Evolutionary conservation across 2,329 filamentous ascomycete species (phyloP).

Genomic region (Aplosporella prunicola): DNA sequence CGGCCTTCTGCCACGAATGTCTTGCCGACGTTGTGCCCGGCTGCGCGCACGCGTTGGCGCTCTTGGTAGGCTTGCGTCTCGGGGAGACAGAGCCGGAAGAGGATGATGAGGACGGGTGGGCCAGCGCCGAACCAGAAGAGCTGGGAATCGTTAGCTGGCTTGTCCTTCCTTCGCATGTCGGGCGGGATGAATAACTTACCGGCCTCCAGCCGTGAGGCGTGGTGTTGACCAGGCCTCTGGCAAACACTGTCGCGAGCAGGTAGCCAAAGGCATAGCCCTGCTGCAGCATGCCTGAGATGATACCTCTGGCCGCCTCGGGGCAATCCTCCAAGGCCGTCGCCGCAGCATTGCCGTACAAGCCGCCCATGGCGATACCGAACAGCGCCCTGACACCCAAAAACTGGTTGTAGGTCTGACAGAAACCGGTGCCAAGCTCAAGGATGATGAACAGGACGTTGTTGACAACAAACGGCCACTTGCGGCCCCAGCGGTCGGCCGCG

Average conservation of each 20-base stretch:
- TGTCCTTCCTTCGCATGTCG: background rate
- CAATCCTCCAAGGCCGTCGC: slow-evolving; percentile 56
- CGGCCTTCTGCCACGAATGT: slow-evolving; percentile 70
- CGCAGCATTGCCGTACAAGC: slow-evolving; percentile 52
- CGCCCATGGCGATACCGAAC: slow-evolving; percentile 57
- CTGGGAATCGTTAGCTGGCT: slow-evolving; percentile 2
- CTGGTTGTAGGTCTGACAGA: slow-evolving; percentile 47
- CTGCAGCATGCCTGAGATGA: slow-evolving; percentile 53
- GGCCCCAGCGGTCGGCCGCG: slow-evolving; percentile 44
- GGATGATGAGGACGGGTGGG: slow-evolving; percentile 70
- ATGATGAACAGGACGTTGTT: slow-evolving; percentile 54
- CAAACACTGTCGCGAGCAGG: slow-evolving; percentile 50
- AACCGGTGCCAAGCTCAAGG: slow-evolving; percentile 51
- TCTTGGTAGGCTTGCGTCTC: slow-evolving; percentile 68
- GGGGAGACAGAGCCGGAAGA: slow-evolving; percentile 65
- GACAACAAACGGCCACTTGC: slow-evolving; percentile 49
- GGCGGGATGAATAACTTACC: slow-evolving; percentile 11
- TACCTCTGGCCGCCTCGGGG: slow-evolving; percentile 47
- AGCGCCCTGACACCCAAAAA: slow-evolving; percentile 51
- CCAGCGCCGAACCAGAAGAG: slow-evolving; percentile 84
- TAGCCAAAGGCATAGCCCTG: slow-evolving; percentile 57
- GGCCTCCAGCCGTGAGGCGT: slow-evolving; percentile 75
- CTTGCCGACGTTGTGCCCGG: slow-evolving; percentile 49
- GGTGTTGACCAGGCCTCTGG: slow-evolving; percentile 58
- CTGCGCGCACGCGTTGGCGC: slow-evolving; percentile 53